Evolutionary conservation across 140 eudicot genomes (phyloP).

Genomic region (Bidens hawaiensis): DNA sequence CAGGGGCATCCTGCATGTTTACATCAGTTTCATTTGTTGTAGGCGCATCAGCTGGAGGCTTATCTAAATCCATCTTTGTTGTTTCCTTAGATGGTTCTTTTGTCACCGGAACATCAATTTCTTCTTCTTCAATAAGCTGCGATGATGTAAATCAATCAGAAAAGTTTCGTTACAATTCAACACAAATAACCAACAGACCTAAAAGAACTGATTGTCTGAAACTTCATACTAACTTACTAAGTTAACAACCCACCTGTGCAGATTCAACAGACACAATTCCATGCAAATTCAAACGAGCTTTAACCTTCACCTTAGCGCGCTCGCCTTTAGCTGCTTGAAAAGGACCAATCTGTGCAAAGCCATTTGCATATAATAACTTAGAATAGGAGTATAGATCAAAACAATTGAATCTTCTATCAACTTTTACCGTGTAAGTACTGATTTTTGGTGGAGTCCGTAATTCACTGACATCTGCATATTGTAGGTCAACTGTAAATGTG

Average conservation of each 20-base stretch:
- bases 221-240: no score
- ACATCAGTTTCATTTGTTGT: background rate
- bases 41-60: no score
- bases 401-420: slow-evolving; percentile 27
- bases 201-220: background rate
- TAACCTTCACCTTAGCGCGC: slow-evolving; percentile 70
- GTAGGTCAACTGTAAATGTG: slow-evolving; percentile 62
- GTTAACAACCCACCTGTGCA: slow-evolving; percentile 47
- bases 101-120: slow-evolving; percentile 59
- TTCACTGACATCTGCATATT: slow-evolving; percentile 73
- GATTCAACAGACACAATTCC: slow-evolving; percentile 81
- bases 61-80: slow-evolving; percentile 19
- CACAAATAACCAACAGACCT: background rate
- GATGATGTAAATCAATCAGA: background rate
- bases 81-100: background rate
- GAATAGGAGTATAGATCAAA: background rate
- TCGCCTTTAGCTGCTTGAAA: slow-evolving; percentile 71
- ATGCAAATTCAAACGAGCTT: slow-evolving; percentile 63
- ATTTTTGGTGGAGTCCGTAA: slow-evolving; percentile 74
- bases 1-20: background rate
- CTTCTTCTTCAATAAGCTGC: slow-evolving; percentile 92
- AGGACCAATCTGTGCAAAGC: slow-evolving; percentile 71
- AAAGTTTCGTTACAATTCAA: background rate
- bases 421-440: slow-evolving; percentile 69
- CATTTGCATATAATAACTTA: background rate